Conservation (phyloP, 176 grass and related monocot genomes). For the Dactylis glomerata region DNA sequence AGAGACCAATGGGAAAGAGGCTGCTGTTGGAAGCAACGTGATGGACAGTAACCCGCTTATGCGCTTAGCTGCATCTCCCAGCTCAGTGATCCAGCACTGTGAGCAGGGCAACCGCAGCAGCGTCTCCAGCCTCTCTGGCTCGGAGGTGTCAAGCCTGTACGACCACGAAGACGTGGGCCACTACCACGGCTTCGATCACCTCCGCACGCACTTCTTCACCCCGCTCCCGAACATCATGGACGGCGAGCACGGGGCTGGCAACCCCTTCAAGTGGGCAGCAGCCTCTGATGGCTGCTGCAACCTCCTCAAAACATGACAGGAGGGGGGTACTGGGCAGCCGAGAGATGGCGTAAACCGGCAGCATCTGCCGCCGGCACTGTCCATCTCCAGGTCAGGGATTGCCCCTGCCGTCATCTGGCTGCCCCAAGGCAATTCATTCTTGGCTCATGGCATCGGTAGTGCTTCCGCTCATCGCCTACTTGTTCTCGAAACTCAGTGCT, state of each 20-base stretch:
- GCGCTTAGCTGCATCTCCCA: constrained; percentile 43
- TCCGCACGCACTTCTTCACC: constrained; percentile 57
- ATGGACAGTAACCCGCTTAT: neutral
- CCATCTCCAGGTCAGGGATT: constrained; percentile 35
- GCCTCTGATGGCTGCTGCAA: constrained; percentile 71
- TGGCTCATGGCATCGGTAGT: constrained; percentile 57
- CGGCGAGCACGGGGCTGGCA: constrained; percentile 41
- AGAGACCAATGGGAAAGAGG: constrained; percentile 22
- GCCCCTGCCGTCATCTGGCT: constrained; percentile 37
- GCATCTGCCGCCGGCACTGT: neutral
- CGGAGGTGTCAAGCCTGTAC: constrained; percentile 76
- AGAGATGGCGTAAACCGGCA: constrained; percentile 15
- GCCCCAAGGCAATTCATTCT: constrained; percentile 93
- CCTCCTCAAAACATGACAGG: constrained; percentile 74
- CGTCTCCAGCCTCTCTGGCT: constrained; percentile 65
- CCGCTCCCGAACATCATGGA: constrained; percentile 55
- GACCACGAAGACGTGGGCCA: constrained; percentile 44
- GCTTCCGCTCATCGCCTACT: constrained; percentile 16
- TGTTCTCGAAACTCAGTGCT: constrained; percentile 6
- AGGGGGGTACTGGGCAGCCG: constrained; percentile 30
- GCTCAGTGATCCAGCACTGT: constrained; percentile 70
- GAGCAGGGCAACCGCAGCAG: constrained; percentile 55
- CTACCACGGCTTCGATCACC: constrained; percentile 44
- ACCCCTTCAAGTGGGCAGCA: constrained; percentile 59
- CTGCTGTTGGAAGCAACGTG: neutral